Evolutionary conservation across 2,329 filamentous ascomycete species (phyloP).

Genomic region (Hortaea werneckii): DNA sequence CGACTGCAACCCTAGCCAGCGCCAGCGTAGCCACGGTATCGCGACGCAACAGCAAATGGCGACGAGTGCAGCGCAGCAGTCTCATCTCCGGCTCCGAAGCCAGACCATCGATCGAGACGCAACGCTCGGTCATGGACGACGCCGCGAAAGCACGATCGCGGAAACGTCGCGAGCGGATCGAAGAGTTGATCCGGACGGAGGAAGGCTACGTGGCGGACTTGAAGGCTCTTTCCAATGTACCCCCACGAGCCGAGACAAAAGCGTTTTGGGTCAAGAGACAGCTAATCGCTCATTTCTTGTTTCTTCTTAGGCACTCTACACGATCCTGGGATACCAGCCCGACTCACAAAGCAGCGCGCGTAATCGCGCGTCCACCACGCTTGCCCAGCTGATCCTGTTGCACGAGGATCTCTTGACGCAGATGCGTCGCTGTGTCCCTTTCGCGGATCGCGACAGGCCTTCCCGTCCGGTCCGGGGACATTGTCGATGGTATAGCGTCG

Average conservation of each 20-base stretch:
- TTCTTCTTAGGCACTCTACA: conserved; percentile 33
- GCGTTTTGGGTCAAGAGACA: background rate
- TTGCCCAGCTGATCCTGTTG: conserved; percentile 64
- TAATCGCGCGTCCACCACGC: conserved; percentile 19
- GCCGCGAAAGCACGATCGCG: conserved; percentile 60
- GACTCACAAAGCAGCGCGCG: conserved; percentile 18
- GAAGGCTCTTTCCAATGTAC: conserved; percentile 74
- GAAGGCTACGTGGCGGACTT: conserved; percentile 81
- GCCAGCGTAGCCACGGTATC: conserved; percentile 58
- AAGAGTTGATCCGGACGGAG: conserved; percentile 79
- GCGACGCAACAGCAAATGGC: conserved; percentile 44
- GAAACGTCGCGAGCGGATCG: conserved; percentile 67
- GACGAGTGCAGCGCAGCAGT: conserved; percentile 48
- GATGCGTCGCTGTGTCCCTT: conserved; percentile 60
- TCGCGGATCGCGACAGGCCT: conserved; percentile 42
- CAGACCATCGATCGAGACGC: conserved; percentile 50
- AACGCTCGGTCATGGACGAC: conserved; percentile 49
- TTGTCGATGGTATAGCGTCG: conserved; percentile 39
- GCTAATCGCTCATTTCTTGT: background rate
- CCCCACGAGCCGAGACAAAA: background rate
- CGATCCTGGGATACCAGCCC: conserved; percentile 23
- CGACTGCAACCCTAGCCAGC: conserved; percentile 66
- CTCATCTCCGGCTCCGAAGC: conserved; percentile 55
- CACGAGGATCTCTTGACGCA: conserved; percentile 74
- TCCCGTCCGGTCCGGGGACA: conserved; percentile 22